Conservation (phyloP, 495 filamentous ascomycete species). For the Amorphotheca resinae region DNA sequence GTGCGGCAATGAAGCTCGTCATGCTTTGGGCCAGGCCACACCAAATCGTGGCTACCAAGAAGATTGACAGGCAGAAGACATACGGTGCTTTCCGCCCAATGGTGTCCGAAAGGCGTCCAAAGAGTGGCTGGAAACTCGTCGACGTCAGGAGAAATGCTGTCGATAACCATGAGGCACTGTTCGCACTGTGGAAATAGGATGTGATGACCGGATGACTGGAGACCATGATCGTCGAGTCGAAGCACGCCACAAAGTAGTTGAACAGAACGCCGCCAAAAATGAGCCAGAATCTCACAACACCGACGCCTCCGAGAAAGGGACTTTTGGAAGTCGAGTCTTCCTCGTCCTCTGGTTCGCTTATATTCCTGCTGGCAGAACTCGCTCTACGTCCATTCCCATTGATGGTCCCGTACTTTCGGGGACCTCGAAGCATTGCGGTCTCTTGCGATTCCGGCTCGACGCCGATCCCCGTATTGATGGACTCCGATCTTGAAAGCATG, state of each 20-base stretch:
- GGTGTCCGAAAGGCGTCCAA: conserved; percentile 60
- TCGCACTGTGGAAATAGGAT: conserved; percentile 61
- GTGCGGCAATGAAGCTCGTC: conserved; percentile 56
- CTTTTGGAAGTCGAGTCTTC: conserved; percentile 16
- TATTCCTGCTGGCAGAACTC: conserved; percentile 1
- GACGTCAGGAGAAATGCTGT: conserved; percentile 69
- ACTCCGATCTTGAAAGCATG: conserved; percentile 28
- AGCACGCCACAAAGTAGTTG: conserved; percentile 26
- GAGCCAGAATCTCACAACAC: conserved; percentile 36
- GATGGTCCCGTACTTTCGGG: conserved; percentile 8
- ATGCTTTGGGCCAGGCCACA: conserved; percentile 62
- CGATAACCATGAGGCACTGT: conserved; percentile 69
- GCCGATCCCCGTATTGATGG: conserved; percentile 21
- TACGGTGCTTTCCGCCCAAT: conserved; percentile 61
- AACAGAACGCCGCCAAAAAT: conserved; percentile 36
- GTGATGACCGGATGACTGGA: conserved; percentile 74
- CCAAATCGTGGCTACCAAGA: conserved; percentile 56
- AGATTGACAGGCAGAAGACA: conserved; percentile 47
- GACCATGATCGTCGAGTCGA: conserved; percentile 72
- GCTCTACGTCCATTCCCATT: not conserved
- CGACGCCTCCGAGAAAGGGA: conserved; percentile 27
- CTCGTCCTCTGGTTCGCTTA: conserved; percentile 1
- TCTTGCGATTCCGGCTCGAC: conserved; percentile 30
- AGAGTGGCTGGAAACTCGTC: conserved; percentile 60
- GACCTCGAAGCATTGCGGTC: conserved; percentile 23